These are phyloP conservation scores for Fusarium sp. DNA, from an alignment of 2,329 filamentous ascomycete genomes.

Conservation along the genomic window DNA sequence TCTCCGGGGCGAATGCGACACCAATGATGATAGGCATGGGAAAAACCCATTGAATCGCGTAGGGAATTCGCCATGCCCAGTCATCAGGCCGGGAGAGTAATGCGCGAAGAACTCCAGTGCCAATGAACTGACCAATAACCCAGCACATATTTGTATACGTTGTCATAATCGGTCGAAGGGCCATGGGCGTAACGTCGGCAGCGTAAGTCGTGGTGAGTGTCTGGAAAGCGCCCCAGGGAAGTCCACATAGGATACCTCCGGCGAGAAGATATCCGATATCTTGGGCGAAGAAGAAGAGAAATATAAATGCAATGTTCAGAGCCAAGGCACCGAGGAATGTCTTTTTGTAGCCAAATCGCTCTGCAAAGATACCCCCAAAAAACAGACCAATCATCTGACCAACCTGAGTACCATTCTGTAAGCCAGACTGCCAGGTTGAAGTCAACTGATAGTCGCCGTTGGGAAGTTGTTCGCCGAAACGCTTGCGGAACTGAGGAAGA, in stretches of 20 bases:
- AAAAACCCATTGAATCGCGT: slow-evolving; percentile 57
- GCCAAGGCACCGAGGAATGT: slow-evolving; percentile 64
- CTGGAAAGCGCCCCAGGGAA: slow-evolving; percentile 61
- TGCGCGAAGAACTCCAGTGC: slow-evolving; percentile 48
- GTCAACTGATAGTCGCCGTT: slow-evolving; percentile 32
- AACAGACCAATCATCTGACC: slow-evolving; percentile 35
- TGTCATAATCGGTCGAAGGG: slow-evolving; percentile 59
- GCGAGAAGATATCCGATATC: slow-evolving; percentile 59
- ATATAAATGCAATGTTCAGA: slow-evolving; percentile 52
- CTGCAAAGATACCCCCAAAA: slow-evolving; percentile 35
- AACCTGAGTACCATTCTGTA: slow-evolving; percentile 2
- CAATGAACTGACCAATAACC: slow-evolving; percentile 58
- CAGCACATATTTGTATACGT: slow-evolving; percentile 61
- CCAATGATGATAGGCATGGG: slow-evolving; percentile 49
- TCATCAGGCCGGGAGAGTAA: slow-evolving; percentile 32
- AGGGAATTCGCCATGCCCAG: slow-evolving; percentile 56
- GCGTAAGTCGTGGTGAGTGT: slow-evolving; percentile 60
- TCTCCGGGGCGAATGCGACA: slow-evolving; percentile 51
- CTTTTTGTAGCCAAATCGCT: slow-evolving; percentile 53
- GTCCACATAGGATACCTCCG: slow-evolving; percentile 62
- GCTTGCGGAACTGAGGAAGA: slow-evolving; percentile 32
- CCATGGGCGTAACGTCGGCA: slow-evolving; percentile 60
- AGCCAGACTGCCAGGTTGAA: neutral
- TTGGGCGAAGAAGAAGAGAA: slow-evolving; percentile 53
- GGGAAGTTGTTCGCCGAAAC: slow-evolving; percentile 33